A percentile compares a stretch with the other conserved stretches of the same genome.
Evolutionary conservation across 1,139 yeast species (phyloP).

Genomic region (Blastobotrys capitulatus): DNA sequence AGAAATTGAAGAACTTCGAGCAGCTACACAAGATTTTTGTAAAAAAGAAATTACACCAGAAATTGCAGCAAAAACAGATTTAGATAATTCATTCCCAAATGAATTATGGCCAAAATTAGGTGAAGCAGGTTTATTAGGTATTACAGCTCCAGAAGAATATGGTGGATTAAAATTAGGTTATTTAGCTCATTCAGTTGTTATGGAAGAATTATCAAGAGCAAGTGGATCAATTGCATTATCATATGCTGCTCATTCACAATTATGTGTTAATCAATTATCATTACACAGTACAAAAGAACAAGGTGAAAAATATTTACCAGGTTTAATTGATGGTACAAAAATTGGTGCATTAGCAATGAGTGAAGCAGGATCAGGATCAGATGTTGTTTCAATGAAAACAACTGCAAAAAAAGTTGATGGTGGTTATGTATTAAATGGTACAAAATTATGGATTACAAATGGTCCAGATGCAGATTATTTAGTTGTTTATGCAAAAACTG

Average conservation of each 20-base stretch:
- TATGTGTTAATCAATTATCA: constrained; percentile 33
- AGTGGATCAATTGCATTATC: constrained; percentile 33
- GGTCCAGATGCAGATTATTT: constrained; percentile 34
- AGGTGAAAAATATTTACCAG: constrained; percentile 31
- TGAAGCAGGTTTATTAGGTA: constrained; percentile 33
- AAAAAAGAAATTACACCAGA: constrained; percentile 28
- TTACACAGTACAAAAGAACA: constrained; percentile 29
- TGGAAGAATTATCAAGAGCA: constrained; percentile 34
- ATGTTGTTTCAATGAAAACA: constrained; percentile 33
- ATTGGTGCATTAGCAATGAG: constrained; percentile 35
- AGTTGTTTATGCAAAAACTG: constrained; percentile 35
- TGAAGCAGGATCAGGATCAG: constrained; percentile 34
- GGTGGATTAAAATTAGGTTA: constrained; percentile 34
- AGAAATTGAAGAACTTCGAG: constrained; percentile 30
- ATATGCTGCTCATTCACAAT: constrained; percentile 34
- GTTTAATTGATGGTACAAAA: constrained; percentile 28
- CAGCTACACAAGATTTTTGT: constrained; percentile 32
- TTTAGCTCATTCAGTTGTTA: constrained; percentile 32
- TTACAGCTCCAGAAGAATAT: constrained; percentile 33
- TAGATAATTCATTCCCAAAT: constrained; percentile 30
- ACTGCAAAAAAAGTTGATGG: constrained; percentile 28
- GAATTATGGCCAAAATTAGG: constrained; percentile 34
- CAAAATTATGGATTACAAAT: constrained; percentile 36
- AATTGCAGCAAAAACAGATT: constrained; percentile 30
- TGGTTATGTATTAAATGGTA: constrained; percentile 33